A percentile compares a stretch with the other conserved stretches of the same genome.
Evolutionary conservation across 805 yeast genomes (phyloP).

Genomic region (Hanseniaspora meyeri): DNA sequence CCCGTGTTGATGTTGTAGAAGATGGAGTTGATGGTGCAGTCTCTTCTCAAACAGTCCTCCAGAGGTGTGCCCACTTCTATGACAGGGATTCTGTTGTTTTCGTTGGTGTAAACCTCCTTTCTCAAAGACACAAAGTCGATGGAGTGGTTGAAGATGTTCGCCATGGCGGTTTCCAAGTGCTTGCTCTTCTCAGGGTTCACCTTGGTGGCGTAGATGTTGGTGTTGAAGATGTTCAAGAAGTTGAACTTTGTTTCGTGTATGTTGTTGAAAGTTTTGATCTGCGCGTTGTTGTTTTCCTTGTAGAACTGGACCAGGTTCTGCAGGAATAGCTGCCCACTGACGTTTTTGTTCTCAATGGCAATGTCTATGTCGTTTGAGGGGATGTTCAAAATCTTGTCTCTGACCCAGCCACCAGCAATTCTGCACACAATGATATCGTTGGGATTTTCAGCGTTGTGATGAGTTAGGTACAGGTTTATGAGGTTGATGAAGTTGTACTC

Average conservation of each 20-base stretch:
- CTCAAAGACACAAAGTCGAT: constrained; percentile 89
- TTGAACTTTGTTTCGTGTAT: neutral
- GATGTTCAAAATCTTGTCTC: constrained; percentile 78
- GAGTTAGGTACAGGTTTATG: neutral
- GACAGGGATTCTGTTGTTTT: constrained; percentile 59
- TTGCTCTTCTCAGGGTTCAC: constrained; percentile 92
- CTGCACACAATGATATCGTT: constrained; percentile 41
- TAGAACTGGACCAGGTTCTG: constrained; percentile 17
- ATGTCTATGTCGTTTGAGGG: constrained; percentile 82
- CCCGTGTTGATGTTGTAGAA: constrained; percentile 67
- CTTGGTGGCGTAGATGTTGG: constrained; percentile 64
- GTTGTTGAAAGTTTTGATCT: neutral
- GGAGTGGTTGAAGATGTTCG: constrained; percentile 69
- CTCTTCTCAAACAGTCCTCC: constrained; percentile 86
- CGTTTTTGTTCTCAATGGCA: constrained; percentile 52
- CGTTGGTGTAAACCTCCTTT: constrained; percentile 68
- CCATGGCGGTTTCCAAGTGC: constrained; percentile 93
- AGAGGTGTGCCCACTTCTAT: constrained; percentile 78
- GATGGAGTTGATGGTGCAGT: constrained; percentile 87
- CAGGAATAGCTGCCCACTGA: constrained; percentile 83
- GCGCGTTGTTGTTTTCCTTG: constrained; percentile 18
- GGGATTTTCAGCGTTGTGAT: neutral
- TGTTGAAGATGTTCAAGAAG: constrained; percentile 9
- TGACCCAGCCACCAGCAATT: constrained; percentile 97
- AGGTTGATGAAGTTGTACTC: constrained; percentile 18